phyloP scores from a whole-genome alignment of 805 yeast species.

The Pichia deserticola region DNA sequence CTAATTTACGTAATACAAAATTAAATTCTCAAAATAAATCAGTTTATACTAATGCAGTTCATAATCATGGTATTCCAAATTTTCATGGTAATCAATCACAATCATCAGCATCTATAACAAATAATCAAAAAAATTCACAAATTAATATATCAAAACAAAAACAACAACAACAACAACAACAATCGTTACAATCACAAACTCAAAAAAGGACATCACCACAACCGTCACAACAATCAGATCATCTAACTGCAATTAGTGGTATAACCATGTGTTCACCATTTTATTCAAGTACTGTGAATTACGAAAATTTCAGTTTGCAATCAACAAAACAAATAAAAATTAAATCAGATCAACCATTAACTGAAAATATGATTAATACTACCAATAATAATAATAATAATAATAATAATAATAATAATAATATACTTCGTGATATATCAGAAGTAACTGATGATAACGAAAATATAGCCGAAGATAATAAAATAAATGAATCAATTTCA shows the following conservation, averaged over 20 bases:
- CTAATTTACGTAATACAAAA: conserved; percentile 1
- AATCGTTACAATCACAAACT: not conserved
- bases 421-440: not conserved
- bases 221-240: conserved; percentile 43
- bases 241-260: conserved; percentile 33
- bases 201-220: conserved; percentile 32
- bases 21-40: conserved; percentile 12
- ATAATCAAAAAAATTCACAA: not conserved
- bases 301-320: conserved; percentile 2
- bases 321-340: conserved; percentile 12
- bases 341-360: conserved; percentile 15
- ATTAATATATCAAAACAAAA: conserved; percentile 1
- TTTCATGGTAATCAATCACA: not conserved
- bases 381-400: conserved; percentile 2
- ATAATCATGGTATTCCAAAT: conserved; percentile 7
- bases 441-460: not conserved
- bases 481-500: not conserved
- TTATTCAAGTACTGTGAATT: conserved; percentile 21
- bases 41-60: conserved; percentile 4
- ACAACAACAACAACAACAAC: not conserved
- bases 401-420: conserved; percentile 4
- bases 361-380: not conserved
- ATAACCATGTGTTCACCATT: conserved; percentile 24
- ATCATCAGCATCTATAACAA: not conserved
- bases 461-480: not conserved